Evolutionary conservation across 1,284 basidiomycete species (phyloP).

Genomic region (Sporisorium iseilematis-ciliati): DNA sequence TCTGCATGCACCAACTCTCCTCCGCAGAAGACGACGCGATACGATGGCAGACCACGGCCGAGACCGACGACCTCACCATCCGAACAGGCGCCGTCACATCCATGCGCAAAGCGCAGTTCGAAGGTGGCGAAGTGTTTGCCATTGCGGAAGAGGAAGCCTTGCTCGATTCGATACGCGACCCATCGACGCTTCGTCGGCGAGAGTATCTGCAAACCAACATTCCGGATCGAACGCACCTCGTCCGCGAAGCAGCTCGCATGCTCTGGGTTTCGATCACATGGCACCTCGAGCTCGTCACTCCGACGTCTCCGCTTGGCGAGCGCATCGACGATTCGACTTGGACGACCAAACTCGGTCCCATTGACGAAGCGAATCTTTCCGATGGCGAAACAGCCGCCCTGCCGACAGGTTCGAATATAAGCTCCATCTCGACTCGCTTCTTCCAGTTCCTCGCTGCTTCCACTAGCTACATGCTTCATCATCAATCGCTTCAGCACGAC

Average conservation of each 20-base stretch:
- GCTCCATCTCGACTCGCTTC: constrained; percentile 37
- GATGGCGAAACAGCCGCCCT: constrained; percentile 31
- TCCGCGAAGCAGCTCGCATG: constrained; percentile 60
- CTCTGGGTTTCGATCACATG: constrained; percentile 48
- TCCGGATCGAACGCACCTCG: constrained; percentile 59
- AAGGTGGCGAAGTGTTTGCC: constrained; percentile 47
- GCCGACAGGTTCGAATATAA: constrained; percentile 20
- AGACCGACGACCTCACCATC: constrained; percentile 37
- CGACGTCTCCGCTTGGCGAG: constrained; percentile 27
- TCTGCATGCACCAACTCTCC: constrained; percentile 50
- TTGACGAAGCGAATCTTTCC: constrained; percentile 44
- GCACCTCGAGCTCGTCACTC: constrained; percentile 33
- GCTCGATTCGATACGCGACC: constrained; percentile 20
- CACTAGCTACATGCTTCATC: constrained; percentile 19
- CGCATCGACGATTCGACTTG: constrained; percentile 24
- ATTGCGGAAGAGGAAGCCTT: constrained; percentile 40
- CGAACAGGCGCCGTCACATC: constrained; percentile 49
- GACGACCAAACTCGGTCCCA: constrained; percentile 20
- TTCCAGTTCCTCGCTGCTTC: constrained; percentile 39
- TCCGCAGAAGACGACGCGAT: constrained; percentile 47
- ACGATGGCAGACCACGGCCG: constrained; percentile 36
- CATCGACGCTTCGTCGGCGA: constrained; percentile 13
- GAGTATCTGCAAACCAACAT: constrained; percentile 44
- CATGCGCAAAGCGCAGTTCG: constrained; percentile 44
- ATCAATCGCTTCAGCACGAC: constrained; percentile 6